Base-by-base conservation (phyloP, 768 basidiomycete genomes). In the Ramaria sp. region DNA sequence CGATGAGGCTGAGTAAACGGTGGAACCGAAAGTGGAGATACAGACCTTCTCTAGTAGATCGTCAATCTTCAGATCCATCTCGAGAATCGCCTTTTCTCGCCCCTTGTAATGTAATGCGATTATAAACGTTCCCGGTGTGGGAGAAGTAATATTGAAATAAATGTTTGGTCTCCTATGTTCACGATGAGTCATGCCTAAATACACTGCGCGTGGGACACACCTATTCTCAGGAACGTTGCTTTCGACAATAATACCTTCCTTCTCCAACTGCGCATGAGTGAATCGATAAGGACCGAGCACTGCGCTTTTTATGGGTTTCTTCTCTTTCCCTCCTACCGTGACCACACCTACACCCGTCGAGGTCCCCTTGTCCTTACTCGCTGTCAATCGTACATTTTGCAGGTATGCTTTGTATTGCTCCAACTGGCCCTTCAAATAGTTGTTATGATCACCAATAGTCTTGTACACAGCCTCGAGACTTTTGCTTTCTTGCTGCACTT, bases 391-490 rank as follows among this genome's bases (percentile, higher is more conserved):
- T 25, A 98, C 96, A 66, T 99, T 99, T 73, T 95, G 92, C 15
- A 99, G 75, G 69, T 99, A 99, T 9, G 94, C 93, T 73, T 99
- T 99, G 80, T 99, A 99, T 73, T 97, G 94, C 69, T 99, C 96
- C 59, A 99, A 78, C 70, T 99, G 96, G 28, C 82, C 82, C 45
- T 95, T 79, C 68, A 99, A 75, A 68, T 98, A 99, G 67, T 90
- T 90, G 73, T 99, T 99, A 73, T 99, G 96, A 67, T 98, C 96
- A 67, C 93, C 86, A 61, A 99, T 99, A 18, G 95, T 99, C 79
- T 97, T 96, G 82, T 94, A 99, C 25, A 99, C 96, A 5, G 91
- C 86, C 59, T 98, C 96, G 55, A 99, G 76, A 16, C 85, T 88
- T 63, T 88, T 84, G 45, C 87, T 93, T 73, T 99, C 96, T 52